Evolutionary conservation across 2,329 filamentous ascomycete species (phyloP), one percentile per base, ranked within the genome.

Genomic region (Fusarium mundagurra): DNA sequence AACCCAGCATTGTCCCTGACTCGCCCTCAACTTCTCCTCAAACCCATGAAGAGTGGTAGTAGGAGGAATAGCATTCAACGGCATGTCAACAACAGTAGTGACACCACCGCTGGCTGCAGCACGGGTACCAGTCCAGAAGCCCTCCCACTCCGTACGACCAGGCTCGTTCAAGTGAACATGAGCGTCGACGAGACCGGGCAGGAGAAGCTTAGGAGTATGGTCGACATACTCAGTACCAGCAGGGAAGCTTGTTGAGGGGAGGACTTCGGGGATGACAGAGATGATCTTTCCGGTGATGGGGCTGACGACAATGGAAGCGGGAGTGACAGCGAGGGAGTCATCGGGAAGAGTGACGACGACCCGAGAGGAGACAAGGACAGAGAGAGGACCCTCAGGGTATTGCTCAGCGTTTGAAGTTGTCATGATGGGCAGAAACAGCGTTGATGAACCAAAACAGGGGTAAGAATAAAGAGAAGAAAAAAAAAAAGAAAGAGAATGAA

Each of bases 111-210:
- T 97, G 17, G 96, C 96, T 8, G 96, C 96, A 39, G 96, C 96
- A 77, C 94, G 90, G 31, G 96, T 98, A 55, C 96, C 96, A 2
- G 95, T 98, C 86, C 92, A 93, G 86, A 99, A 99, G 17, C 96
- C 96, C 81, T 99, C 96, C 96, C 96, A 98, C 89, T 98, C 96
- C 60, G 96, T 98, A 65, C 96, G 90, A 47, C 96, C 96, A 1
- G 96, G 96, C 85, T 99, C 96, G 80, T 98, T 98, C 77, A 98
- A 90, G 85, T 99, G 96, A 43, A 99, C 96, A 82, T 99, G 96
- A 41, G 96, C 96, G 82, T 99, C 96, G 24, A 99, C 96, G 36
- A 99, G 87, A 27, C 96, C 96, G 0, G 96, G 96, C 39, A 98
- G 88, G 44, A 99, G 86, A 53, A 98, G 88, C 82, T 92, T 89